Conservation (phyloP, 1,284 basidiomycete species). For the Puccinia sorghi region DNA sequence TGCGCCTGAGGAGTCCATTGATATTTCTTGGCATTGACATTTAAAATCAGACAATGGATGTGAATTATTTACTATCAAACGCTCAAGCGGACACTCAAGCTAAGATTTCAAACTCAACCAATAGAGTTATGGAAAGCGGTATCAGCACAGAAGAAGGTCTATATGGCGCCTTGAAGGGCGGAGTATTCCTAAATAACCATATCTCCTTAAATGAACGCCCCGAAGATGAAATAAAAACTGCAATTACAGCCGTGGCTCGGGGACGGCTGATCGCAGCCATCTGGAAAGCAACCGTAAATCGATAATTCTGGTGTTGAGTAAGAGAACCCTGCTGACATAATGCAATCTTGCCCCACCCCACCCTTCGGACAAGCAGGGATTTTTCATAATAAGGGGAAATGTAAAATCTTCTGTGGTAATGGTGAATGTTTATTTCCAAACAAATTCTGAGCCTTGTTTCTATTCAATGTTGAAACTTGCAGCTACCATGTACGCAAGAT, state of each 20-base stretch:
- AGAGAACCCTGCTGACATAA: background rate
- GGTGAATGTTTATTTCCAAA: background rate
- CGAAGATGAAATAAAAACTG: conserved; percentile 33
- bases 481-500: conserved; percentile 15
- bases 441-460: background rate
- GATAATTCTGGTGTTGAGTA: background rate
- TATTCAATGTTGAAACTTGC: background rate
- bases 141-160: conserved; percentile 41
- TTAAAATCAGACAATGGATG: conserved; percentile 23
- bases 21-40: conserved; percentile 3
- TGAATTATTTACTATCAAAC: conserved; percentile 40
- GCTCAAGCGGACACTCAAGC: conserved; percentile 37
- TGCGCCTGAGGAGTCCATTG: background rate
- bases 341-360: no score
- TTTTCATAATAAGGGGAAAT: conserved; percentile 37
- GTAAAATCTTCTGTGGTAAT: background rate
- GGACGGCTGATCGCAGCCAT: conserved; percentile 42
- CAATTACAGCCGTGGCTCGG: conserved; percentile 25
- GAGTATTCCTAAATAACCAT: conserved; percentile 48
- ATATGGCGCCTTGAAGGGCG: conserved; percentile 44
- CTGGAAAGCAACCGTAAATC: conserved; percentile 43
- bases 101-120: conserved; percentile 7
- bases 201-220: conserved; percentile 25
- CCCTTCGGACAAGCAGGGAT: background rate
- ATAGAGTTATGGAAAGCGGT: conserved; percentile 22